A percentile compares a stretch with the other conserved stretches of the same genome.
Evolutionary conservation across 2,329 filamentous ascomycete genomes (phyloP).

Genomic region (Xylaria sp.): DNA sequence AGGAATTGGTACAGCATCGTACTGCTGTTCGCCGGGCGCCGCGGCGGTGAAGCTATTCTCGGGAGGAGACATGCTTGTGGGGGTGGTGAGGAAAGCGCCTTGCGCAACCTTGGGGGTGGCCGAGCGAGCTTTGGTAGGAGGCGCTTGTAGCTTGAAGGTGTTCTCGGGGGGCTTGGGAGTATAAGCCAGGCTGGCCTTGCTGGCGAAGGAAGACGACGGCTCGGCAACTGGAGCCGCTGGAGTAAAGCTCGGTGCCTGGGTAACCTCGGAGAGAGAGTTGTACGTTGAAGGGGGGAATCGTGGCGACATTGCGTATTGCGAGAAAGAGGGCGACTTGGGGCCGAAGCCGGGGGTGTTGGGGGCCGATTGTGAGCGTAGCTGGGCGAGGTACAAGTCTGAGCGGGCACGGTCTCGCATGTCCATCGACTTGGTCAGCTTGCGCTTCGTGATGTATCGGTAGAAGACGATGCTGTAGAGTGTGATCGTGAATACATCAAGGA

Average conservation of each 20-base stretch:
- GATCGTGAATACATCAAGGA: slow-evolving; percentile 91
- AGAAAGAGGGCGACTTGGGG: slow-evolving; percentile 70
- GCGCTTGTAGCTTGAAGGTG: slow-evolving; percentile 87
- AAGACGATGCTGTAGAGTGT: slow-evolving; percentile 93
- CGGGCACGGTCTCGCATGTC: slow-evolving; percentile 92
- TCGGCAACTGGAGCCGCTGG: slow-evolving; percentile 64
- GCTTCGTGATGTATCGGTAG: slow-evolving; percentile 97
- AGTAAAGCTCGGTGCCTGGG: slow-evolving; percentile 60
- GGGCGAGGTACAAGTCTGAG: slow-evolving; percentile 92
- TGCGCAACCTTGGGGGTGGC: slow-evolving; percentile 77
- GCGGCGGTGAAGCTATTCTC: slow-evolving; percentile 58
- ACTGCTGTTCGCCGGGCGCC: slow-evolving; percentile 83
- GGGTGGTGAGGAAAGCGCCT: slow-evolving; percentile 67
- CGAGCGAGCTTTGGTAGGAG: slow-evolving; percentile 79
- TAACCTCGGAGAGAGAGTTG: slow-evolving; percentile 60
- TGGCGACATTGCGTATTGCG: slow-evolving; percentile 66
- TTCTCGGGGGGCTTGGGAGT: slow-evolving; percentile 52
- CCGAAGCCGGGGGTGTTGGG: slow-evolving; percentile 94
- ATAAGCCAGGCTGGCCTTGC: slow-evolving; percentile 51
- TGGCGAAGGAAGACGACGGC: slow-evolving; percentile 70
- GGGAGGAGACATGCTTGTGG: slow-evolving; percentile 54
- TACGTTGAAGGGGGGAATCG: slow-evolving; percentile 69
- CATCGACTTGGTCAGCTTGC: slow-evolving; percentile 96
- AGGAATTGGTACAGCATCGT: slow-evolving; percentile 88
- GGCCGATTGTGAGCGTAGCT: slow-evolving; percentile 84